Evolutionary conservation across 441 rosid genomes (phyloP).

Genomic region (Adansonia rubrostipa): DNA sequence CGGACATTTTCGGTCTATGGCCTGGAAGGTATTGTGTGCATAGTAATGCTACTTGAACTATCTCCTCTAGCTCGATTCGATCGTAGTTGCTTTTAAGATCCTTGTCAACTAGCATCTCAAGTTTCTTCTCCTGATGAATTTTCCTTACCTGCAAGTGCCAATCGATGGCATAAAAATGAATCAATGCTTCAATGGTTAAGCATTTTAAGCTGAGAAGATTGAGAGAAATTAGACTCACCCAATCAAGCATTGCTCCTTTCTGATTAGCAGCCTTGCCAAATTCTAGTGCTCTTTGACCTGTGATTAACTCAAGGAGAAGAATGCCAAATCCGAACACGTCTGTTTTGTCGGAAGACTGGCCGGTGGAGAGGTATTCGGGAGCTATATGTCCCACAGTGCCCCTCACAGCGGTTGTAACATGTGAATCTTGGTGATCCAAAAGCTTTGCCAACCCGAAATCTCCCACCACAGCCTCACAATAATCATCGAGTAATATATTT

Average conservation of each 20-base stretch:
- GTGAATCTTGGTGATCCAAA: constrained; percentile 74
- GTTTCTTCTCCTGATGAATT: constrained; percentile 81
- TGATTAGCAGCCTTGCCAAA: constrained; percentile 72
- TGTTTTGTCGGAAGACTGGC: constrained; percentile 95
- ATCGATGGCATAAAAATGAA: neutral
- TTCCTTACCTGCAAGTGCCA: constrained; percentile 57
- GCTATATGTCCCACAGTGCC: constrained; percentile 85
- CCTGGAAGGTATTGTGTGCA: constrained; percentile 87
- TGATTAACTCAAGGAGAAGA: constrained; percentile 65
- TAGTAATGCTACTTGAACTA: constrained; percentile 80
- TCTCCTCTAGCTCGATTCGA: constrained; percentile 82
- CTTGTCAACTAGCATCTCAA: constrained; percentile 81
- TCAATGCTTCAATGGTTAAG: no score
- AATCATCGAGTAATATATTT: constrained; percentile 85
- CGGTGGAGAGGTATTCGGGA: constrained; percentile 77
- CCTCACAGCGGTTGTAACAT: constrained; percentile 74
- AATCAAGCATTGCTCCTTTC: constrained; percentile 76
- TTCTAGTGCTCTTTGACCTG: constrained; percentile 73
- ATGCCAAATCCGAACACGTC: constrained; percentile 90
- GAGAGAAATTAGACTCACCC: constrained; percentile 46
- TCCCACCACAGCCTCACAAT: constrained; percentile 93
- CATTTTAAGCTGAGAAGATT: neutral
- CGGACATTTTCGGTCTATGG: constrained; percentile 91
- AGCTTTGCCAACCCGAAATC: constrained; percentile 94
- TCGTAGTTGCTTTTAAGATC: constrained; percentile 74